Conservation (phyloP, 306 rosid species). For the Hylodesmum podocarpum region DNA sequence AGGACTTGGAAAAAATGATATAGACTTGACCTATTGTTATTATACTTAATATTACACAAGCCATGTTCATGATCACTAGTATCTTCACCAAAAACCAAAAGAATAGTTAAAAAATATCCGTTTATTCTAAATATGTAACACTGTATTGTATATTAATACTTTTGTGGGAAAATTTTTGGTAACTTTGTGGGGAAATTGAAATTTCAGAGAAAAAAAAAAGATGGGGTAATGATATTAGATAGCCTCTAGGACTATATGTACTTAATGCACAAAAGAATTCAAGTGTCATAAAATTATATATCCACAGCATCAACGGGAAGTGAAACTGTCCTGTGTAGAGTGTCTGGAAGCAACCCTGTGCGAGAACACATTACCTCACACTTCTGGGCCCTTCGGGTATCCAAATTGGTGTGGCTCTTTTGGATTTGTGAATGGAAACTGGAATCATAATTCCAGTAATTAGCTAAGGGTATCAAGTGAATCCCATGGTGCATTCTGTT, state of each 20-base stretch:
- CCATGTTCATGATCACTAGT: background rate
- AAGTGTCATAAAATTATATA: conserved; percentile 45
- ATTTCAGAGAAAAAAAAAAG: background rate
- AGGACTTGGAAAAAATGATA: background rate
- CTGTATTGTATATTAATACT: conserved; percentile 2
- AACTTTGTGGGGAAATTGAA: conserved; percentile 3
- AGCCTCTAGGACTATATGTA: conserved; percentile 31
- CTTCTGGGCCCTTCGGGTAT: conserved; percentile 47
- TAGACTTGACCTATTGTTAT: background rate
- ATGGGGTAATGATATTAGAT: conserved; percentile 23
- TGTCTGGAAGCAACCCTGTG: conserved; percentile 51
- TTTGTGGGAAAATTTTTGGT: background rate
- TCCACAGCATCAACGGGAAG: conserved; percentile 85
- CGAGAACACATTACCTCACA: conserved; percentile 45
- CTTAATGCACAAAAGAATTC: conserved; percentile 51
- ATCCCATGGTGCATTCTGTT: conserved; percentile 24
- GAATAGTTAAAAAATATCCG: background rate
- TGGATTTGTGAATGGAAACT: conserved; percentile 30
- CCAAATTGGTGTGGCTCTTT: conserved; percentile 48
- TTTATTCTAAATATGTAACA: background rate
- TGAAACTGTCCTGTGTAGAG: conserved; percentile 69
- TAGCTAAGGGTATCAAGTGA: conserved; percentile 34
- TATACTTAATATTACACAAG: background rate
- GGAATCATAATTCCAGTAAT: conserved; percentile 25
- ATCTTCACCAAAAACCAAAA: background rate